Percentiles rank a stretch among this genome's conserved stretches.
Conservation (phyloP, 306 rosid genomes). For the Begonia peltatifolia region DNA sequence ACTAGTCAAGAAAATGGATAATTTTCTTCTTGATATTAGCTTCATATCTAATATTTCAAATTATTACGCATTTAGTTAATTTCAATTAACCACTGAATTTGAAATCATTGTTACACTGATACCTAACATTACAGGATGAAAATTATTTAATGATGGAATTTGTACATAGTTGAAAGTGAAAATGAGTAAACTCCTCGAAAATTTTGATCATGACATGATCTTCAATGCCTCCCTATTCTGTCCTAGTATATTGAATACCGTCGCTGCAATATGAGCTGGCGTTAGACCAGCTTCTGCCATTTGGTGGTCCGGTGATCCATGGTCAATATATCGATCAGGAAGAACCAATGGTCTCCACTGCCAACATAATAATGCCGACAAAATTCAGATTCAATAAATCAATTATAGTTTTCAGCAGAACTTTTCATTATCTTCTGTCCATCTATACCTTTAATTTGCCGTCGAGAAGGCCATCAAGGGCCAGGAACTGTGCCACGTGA, state of each 20-base stretch:
- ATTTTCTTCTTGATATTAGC: no score
- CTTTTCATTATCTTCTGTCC: neutral
- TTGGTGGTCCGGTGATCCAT: slow-evolving; percentile 76
- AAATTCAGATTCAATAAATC: slow-evolving; percentile 6
- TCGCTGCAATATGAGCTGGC: slow-evolving; percentile 84
- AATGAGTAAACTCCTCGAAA: neutral
- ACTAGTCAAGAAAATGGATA: no score
- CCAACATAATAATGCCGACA: slow-evolving; percentile 7
- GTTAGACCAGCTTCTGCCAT: slow-evolving; percentile 62
- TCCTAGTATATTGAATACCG: slow-evolving; percentile 77
- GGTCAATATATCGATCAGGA: slow-evolving; percentile 82
- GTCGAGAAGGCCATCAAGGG: slow-evolving; percentile 94
- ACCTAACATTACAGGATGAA: no score
- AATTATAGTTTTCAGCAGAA: neutral
- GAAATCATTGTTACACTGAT: no score
- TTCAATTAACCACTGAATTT: no score
- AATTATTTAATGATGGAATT: neutral
- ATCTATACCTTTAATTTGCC: slow-evolving; percentile 54
- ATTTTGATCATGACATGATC: slow-evolving; percentile 34
- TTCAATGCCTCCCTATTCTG: slow-evolving; percentile 76
- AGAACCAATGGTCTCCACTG: slow-evolving; percentile 98
- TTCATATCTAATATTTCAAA: no score
- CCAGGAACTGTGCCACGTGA: slow-evolving; percentile 88
- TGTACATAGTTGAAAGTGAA: neutral
- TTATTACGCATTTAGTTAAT: no score